A percentile compares a stretch with the other conserved stretches of the same genome.
These are phyloP conservation scores for Xylaria sp. DNA, from an alignment of 2,329 filamentous ascomycete species.

Conservation along the genomic window DNA sequence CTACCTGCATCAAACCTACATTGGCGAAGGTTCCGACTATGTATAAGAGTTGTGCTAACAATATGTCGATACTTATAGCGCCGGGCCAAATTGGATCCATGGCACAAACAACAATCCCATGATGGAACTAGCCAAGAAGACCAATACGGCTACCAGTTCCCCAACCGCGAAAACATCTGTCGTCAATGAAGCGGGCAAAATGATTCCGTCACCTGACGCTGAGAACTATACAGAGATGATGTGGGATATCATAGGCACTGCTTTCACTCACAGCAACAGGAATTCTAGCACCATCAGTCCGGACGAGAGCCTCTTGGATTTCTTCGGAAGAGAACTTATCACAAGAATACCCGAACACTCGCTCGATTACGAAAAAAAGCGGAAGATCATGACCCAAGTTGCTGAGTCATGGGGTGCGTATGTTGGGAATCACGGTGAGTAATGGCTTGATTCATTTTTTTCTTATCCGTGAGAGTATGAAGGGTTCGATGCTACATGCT, in stretches of 20 bases:
- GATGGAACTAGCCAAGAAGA: slow-evolving; percentile 70
- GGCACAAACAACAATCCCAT: slow-evolving; percentile 78
- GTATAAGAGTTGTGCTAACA: slow-evolving; percentile 14
- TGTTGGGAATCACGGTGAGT: slow-evolving; percentile 65
- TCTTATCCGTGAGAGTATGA: not conserved
- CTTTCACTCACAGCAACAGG: slow-evolving; percentile 73
- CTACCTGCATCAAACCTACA: not conserved
- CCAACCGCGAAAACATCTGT: slow-evolving; percentile 65
- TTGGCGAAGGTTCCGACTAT: not conserved
- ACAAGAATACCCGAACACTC: slow-evolving; percentile 59
- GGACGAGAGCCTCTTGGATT: slow-evolving; percentile 62
- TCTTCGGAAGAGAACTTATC: slow-evolving; percentile 58
- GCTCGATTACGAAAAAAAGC: slow-evolving; percentile 52
- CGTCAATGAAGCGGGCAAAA: slow-evolving; percentile 65
- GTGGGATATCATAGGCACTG: slow-evolving; percentile 75
- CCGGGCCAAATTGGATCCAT: slow-evolving; percentile 84
- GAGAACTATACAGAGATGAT: slow-evolving; percentile 62
- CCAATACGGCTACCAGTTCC: slow-evolving; percentile 59
- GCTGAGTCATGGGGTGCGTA: slow-evolving; percentile 77
- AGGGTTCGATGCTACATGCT: not conserved
- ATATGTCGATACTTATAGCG: slow-evolving; percentile 30
- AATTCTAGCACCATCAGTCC: slow-evolving; percentile 59
- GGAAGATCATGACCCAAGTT: slow-evolving; percentile 60
- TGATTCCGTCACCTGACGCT: slow-evolving; percentile 59
- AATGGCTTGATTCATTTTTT: not conserved